These are phyloP conservation scores for Fraxinus floribunda DNA, from an alignment of 305 asterid species.

Conservation along the genomic window DNA sequence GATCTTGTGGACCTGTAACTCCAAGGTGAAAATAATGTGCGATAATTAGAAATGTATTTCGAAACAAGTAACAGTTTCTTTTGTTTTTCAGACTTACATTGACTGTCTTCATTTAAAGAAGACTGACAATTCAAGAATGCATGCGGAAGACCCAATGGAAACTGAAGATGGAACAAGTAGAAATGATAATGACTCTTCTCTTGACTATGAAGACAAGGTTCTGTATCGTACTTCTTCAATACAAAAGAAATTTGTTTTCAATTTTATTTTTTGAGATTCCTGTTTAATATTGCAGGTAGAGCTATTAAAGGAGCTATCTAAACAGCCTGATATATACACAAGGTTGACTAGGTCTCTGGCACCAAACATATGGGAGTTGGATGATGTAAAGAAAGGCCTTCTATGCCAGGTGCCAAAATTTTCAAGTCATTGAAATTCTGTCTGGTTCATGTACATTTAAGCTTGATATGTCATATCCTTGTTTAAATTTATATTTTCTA, in stretches of 20 bases:
- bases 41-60: slow-evolving; percentile 7
- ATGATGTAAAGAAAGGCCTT: slow-evolving; percentile 96
- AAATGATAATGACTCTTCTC: slow-evolving; percentile 42
- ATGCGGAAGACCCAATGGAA: slow-evolving; percentile 71
- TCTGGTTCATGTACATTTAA: neutral
- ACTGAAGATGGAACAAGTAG: slow-evolving; percentile 44
- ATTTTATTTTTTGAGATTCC: slow-evolving; percentile 11
- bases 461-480: slow-evolving; percentile 1
- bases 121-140: slow-evolving; percentile 85
- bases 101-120: slow-evolving; percentile 93
- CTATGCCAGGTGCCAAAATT: slow-evolving; percentile 77
- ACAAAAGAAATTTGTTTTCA: neutral
- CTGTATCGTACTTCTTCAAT: neutral
- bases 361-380: slow-evolving; percentile 99
- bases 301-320: slow-evolving; percentile 70
- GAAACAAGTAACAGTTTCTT: slow-evolving; percentile 9
- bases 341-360: slow-evolving; percentile 90
- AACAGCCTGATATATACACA: slow-evolving; percentile 84
- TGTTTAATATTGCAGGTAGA: slow-evolving; percentile 52
- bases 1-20: neutral
- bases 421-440: neutral
- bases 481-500: slow-evolving; percentile 8
- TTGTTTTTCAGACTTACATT: slow-evolving; percentile 77
- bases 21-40: slow-evolving; percentile 2
- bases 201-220: slow-evolving; percentile 56